These are phyloP conservation scores for Emericellopsis terricola DNA, from an alignment of 495 filamentous ascomycete species.

Conservation along the genomic window DNA sequence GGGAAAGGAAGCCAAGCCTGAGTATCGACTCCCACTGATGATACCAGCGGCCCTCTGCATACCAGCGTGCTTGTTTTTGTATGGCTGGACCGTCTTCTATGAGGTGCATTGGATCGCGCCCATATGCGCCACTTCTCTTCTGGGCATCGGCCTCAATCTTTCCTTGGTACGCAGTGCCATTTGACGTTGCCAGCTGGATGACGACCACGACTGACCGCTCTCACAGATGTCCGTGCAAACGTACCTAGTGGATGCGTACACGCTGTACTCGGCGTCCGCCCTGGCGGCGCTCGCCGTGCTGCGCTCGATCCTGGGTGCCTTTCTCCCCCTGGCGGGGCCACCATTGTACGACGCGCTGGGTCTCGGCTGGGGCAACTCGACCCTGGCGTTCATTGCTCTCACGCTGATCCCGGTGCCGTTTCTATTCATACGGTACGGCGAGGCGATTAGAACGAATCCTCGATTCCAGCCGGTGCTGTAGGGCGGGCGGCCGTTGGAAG, in stretches of 20 bases:
- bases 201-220: too few species aligned
- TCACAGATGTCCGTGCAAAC: constrained; percentile 15
- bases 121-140: constrained; percentile 6
- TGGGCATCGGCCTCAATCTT: not conserved
- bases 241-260: constrained; percentile 36
- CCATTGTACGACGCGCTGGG: constrained; percentile 34
- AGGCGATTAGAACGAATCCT: constrained; percentile 4
- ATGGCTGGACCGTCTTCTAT: constrained; percentile 51
- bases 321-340: constrained; percentile 38
- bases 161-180: not conserved
- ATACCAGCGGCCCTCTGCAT: constrained; percentile 34
- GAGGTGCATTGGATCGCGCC: constrained; percentile 53
- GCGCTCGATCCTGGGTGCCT: constrained; percentile 33
- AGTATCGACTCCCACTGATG: constrained; percentile 50
- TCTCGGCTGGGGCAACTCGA: constrained; percentile 43
- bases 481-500: too few species aligned
- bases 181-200: too few species aligned
- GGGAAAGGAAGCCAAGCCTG: constrained; percentile 36
- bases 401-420: constrained; percentile 31
- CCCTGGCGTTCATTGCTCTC: constrained; percentile 35
- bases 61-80: constrained; percentile 49
- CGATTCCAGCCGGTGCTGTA: not conserved
- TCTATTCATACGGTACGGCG: constrained; percentile 33
- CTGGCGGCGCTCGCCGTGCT: constrained; percentile 34
- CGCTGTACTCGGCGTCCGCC: constrained; percentile 41